Evolutionary conservation across 257 asterid species (phyloP).

Genomic region (Lithospermum erythrorhizon): DNA sequence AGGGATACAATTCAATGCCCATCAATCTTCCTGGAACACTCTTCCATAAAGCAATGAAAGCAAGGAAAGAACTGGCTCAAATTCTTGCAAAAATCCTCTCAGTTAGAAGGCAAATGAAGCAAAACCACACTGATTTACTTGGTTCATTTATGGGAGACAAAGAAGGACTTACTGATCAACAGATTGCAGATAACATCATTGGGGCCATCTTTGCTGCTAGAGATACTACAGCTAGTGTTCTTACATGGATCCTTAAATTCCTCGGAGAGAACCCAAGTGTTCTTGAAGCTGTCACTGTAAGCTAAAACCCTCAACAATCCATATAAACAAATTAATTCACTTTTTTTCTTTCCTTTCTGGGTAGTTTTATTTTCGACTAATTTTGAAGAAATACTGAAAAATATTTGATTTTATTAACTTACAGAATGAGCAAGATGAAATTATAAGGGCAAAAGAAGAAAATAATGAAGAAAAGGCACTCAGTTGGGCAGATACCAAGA

Average conservation of each 20-base stretch:
- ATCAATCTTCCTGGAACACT: conserved; percentile 33
- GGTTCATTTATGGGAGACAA: conserved; percentile 31
- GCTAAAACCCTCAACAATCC: background rate
- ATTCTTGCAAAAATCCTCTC: conserved; percentile 25
- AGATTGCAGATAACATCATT: conserved; percentile 32
- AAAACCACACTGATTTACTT: conserved; percentile 17
- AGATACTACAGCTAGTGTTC: conserved; percentile 36
- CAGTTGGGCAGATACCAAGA: conserved; percentile 26
- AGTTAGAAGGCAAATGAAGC: conserved; percentile 18
- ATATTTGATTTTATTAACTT: background rate
- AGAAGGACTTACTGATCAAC: conserved; percentile 29
- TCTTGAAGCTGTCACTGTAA: conserved; percentile 30
- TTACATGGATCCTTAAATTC: conserved; percentile 36
- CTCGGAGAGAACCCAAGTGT: conserved; percentile 31
- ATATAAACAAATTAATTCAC: background rate
- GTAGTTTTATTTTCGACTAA: background rate
- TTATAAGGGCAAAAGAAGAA: conserved; percentile 17
- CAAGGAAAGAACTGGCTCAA: conserved; percentile 27
- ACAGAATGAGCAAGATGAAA: conserved; percentile 30
- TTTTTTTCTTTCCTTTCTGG: background rate
- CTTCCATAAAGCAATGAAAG: conserved; percentile 36
- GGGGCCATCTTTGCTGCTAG: conserved; percentile 37
- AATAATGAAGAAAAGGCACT: conserved; percentile 14
- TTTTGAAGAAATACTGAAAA: background rate
- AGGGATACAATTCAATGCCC: conserved; percentile 39